These are phyloP conservation scores for Monsonia emarginata DNA, from an alignment of 441 rosid species.

Conservation along the genomic window DNA sequence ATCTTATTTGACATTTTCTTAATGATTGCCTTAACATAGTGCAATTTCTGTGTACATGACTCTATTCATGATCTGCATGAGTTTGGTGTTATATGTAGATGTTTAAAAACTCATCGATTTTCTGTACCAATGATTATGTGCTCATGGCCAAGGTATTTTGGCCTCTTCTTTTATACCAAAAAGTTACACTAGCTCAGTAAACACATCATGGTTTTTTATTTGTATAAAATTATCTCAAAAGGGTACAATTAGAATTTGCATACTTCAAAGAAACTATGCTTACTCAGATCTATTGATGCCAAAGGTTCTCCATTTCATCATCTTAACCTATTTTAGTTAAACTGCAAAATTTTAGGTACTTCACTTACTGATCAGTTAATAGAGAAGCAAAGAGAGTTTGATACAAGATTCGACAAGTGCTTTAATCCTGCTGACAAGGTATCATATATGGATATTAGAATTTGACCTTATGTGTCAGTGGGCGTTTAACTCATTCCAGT, in stretches of 20 bases:
- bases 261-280: not conserved
- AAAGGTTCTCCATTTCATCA: not conserved
- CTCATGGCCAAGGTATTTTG: not conserved
- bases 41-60: not conserved
- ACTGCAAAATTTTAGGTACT: slow-evolving; percentile 33
- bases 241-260: not conserved
- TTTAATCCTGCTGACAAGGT: slow-evolving; percentile 68
- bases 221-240: not conserved
- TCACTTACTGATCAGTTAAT: slow-evolving; percentile 44
- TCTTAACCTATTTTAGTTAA: slow-evolving; percentile 7
- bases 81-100: not conserved
- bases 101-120: not conserved
- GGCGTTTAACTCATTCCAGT: slow-evolving; percentile 10
- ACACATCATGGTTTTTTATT: not conserved
- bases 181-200: not conserved
- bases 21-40: not conserved
- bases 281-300: not conserved
- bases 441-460: slow-evolving; percentile 12
- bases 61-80: not conserved
- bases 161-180: not conserved
- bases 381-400: slow-evolving; percentile 59
- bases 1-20: not conserved
- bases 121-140: not conserved
- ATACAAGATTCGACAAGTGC: slow-evolving; percentile 46
- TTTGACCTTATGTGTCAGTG: not conserved